Conservation (phyloP, 768 basidiomycete species). For the Termitomyces sp. region DNA sequence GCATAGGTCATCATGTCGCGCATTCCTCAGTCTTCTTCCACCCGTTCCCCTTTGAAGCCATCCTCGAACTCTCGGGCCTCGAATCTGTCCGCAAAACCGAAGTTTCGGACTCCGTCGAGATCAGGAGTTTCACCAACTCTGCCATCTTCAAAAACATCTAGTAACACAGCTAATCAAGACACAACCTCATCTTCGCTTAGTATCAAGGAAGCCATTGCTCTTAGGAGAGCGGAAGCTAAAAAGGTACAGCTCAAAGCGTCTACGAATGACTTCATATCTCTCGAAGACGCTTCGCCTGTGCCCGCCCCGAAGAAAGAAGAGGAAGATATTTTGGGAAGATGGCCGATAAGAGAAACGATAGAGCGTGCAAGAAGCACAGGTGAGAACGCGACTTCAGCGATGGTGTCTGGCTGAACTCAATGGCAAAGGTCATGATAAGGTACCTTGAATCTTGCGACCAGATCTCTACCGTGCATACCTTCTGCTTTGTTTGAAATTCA, state of each 20-base stretch:
- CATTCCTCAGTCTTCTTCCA: conserved; percentile 27
- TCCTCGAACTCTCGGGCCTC: conserved; percentile 22
- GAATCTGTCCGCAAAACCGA: conserved; percentile 11
- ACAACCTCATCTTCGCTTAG: conserved; percentile 29
- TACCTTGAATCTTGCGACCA: conserved; percentile 68
- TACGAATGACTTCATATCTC: conserved; percentile 31
- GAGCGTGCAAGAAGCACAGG: conserved; percentile 76
- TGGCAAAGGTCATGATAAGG: conserved; percentile 48
- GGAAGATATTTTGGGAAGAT: conserved; percentile 58
- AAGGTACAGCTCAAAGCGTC: conserved; percentile 37
- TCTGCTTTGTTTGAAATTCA: conserved; percentile 79
- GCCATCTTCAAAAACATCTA: conserved; percentile 11
- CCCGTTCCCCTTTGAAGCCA: conserved; percentile 23
- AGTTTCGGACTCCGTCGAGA: conserved; percentile 19
- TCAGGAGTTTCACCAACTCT: conserved; percentile 15
- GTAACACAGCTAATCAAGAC: conserved; percentile 4
- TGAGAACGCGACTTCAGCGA: conserved; percentile 30
- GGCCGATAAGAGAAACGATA: conserved; percentile 68
- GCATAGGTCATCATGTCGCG: conserved; percentile 24
- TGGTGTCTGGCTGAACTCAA: conserved; percentile 39
- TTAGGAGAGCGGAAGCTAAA: conserved; percentile 75
- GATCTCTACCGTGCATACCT: conserved; percentile 68
- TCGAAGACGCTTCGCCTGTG: conserved; percentile 47
- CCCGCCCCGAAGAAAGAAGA: conserved; percentile 29
- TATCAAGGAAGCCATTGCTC: conserved; percentile 74